Evolutionary conservation across 345 rosid genomes (phyloP), one percentile per base, ranked within the genome.

Genomic region (Durio zibethinus): DNA sequence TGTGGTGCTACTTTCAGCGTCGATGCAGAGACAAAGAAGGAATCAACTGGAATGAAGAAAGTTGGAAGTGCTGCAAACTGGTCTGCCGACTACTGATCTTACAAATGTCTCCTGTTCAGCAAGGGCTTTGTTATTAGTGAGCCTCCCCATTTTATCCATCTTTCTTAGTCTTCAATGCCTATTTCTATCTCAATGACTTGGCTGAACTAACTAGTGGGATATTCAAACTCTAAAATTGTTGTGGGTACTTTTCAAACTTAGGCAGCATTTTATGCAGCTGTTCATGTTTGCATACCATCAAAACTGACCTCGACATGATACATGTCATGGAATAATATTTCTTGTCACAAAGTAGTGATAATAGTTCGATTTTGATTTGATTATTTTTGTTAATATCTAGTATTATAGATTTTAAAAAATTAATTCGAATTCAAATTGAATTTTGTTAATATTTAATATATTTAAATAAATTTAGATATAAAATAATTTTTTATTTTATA

Each of bases 21-120:
- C 81, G 97, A 95, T 83, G 80, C 81, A 0, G 96, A 86, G 75
- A 60, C 92, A 36, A 90, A 89, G 91, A 92, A 95, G 90, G 90
- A 85, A 76, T 67, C 83, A 33, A 23, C 79, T 25, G 87, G 93
- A 84, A 91, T 95, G 93, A 97, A 97, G 3, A 90, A 97, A 80
- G 96, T 90, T 23, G 98, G 90, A 33, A 95, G 99, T 61, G 90
- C 93, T n/a, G 93, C 87, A 70, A 90, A 95, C 81, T 93, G 99
- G 99, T 95, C 98, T 62, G 9, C 81, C 0, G 74, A 89, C 75
- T 87, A 86, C 86, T 94, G 84, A 93, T 74, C 77, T 78, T 33
- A 35, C 50, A 38, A 76, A 53, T 15, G 35, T 5, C 45, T 47
- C 48, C 25, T 52, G 45, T 27, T 43, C 7, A 27, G 76, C 8